Base-by-base conservation (phyloP, 2,329 filamentous ascomycete genomes). In the Daldinia sp. region DNA sequence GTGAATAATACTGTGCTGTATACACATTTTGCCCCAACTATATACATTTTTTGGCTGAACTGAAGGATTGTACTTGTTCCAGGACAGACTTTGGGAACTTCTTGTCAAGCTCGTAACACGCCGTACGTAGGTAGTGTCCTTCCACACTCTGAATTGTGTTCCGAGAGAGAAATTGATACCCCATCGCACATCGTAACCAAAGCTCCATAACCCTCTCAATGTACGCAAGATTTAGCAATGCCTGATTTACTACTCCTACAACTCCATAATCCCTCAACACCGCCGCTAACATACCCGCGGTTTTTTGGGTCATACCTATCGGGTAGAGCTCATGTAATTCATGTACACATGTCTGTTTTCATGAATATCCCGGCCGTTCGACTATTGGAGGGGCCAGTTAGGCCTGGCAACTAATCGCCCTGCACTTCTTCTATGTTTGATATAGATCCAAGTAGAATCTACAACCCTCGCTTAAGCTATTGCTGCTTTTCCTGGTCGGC, bases 401-500 rank as follows among this genome's bases (percentile, higher is more conserved):
- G 2, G 28, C 26, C 26, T 30, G 6, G 15, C 4, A 26, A 33
- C 26, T 51, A 44, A 37, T 10, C n/a, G 39, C 13, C 46, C 23
- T 48, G 26, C 28, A 18, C 26, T 13, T 39, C 30, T 57, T 63
- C 39, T 57, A 59, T 50, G 39, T 42, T 44, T 37, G 30, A 15
- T 30, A 35, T 18, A 26, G 51, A 50, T 57, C 39, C 37, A 42
- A 33, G 30, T 33, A 23, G 20, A 35, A 57, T 6, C 9, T 37
- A 57, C 28, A 35, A 20, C 10, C 28, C 13, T 44, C 30, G 7
- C 9, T 9, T 41, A 23, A 26, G 30, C 39, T 13, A 33, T 10
- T 50, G 42, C 4, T 26, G 42, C 26, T 64, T 65, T 57, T 42
- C 35, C 59, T 57, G 55, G 44, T 28, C 37, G 35, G 23, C 60